Conservation (phyloP, 108 stramenopile genomes). For the Cyclotella baltica region DNA sequence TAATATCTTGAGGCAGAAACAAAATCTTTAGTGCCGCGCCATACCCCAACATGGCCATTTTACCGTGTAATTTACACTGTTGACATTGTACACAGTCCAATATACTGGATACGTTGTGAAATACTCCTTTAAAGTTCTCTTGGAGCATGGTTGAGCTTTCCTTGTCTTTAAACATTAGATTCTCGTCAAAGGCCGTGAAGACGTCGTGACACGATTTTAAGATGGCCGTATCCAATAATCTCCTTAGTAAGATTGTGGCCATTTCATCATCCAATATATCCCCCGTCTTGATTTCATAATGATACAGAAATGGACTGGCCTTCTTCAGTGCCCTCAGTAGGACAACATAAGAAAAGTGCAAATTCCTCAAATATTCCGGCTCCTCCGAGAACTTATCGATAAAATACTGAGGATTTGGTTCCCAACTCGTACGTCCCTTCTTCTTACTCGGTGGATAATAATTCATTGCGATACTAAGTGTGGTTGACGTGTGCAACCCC, state of each 20-base stretch:
- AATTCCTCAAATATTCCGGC: constrained; percentile 90
- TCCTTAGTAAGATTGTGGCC: constrained; percentile 68
- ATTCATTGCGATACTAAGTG: constrained; percentile 87
- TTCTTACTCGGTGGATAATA: constrained; percentile 90
- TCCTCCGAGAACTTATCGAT: constrained; percentile 81
- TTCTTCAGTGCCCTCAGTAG: constrained; percentile 87
- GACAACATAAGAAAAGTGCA: constrained; percentile 95
- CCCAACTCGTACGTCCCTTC: constrained; percentile 75
- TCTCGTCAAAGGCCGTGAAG: constrained; percentile 95
- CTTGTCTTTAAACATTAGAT: constrained; percentile 85
- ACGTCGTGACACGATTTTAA: constrained; percentile 78
- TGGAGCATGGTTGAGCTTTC: constrained; percentile 62
- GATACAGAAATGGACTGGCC: constrained; percentile 75
- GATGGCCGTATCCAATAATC: constrained; percentile 82
- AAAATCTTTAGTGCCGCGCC: constrained; percentile 94
- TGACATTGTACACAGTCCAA: constrained; percentile 97
- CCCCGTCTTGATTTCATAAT: constrained; percentile 84
- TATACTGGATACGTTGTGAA: constrained; percentile 91
- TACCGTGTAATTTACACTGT: constrained; percentile 94
- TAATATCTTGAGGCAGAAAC: constrained; percentile 68
- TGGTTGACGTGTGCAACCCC: constrained; percentile 92
- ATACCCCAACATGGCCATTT: constrained; percentile 94
- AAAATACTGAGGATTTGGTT: constrained; percentile 87
- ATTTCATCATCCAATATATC: constrained; percentile 86
- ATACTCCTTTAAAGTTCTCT: constrained; percentile 91